Base-by-base conservation (phyloP, 202 grass and related monocot genomes). In the Zoysia matrella region DNA sequence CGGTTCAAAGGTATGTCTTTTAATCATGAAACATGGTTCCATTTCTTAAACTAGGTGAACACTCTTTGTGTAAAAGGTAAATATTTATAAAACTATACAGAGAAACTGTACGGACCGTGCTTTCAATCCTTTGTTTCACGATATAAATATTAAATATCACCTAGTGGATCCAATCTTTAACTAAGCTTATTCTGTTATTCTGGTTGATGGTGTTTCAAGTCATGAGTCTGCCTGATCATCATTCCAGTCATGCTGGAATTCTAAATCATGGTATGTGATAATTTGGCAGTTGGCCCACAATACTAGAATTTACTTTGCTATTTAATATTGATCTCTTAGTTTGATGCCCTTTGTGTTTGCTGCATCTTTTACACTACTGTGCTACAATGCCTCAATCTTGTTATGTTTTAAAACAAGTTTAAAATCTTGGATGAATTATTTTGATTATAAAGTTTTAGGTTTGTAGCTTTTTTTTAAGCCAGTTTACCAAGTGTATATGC, bases 1-100 rank as follows among this genome's bases (percentile, higher is more conserved):
- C 80, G 42, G 8, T 65, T 53, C 71, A 67, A 80, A 90, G 88
- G 88, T 90, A 87, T 11, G 47, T 47, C 65, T 72, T 41, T 47
- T 75, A 61, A 47, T n/a, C 44, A 13, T 72, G 42, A 65, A 76
- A 67, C 71, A 52, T 61, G 49, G 4, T 70, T 90, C 22, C 5
- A 2, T 83, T 70, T 79, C 51, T 58, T 86, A 11, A 71, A 65
- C 8, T 78, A 39, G 7, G 46, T 43, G 69, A 36, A 39, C 15
- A 52, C 49, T 47, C 42, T 80, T n/a, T 65, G 51, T 56, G n/a
- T 12, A 52, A 18, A 50, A 60, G 51, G 74, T 36, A 69, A 7
- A 65, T 40, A 47, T 73, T 0, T 63, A 56, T 69, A 49, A 53
- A 86, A 71, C 41, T 40, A 67, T 66, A 30, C 5, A 68, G 40